Evolutionary conservation across 164 flowering plant species (phyloP), one percentile per base, ranked within the genome.

Genomic region (Sextonia rubra): DNA sequence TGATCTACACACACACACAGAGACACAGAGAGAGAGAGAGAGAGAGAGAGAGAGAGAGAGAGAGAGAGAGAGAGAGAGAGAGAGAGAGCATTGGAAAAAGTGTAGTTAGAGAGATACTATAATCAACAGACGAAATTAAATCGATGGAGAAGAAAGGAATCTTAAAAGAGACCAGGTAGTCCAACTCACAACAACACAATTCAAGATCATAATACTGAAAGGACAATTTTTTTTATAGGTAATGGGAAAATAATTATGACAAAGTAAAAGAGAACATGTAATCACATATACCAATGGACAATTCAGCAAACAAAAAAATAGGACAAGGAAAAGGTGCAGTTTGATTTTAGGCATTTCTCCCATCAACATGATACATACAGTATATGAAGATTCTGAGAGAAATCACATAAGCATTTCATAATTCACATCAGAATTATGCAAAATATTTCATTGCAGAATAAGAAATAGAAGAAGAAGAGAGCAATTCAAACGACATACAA

Each of bases 141-240:
- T 8, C 5, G 30, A 61, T 2, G 27, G 12, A 22, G 11, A 61
- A 61, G 27, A 61, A 61, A 25, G 25, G 61, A 8, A 25, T 23
- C 15, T 23, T 12, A 62, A 62, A 23, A 23, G 65, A 62, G 14
- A 23, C 12, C 24, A 56, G 8, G 29, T 14, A 11, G 15, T 62
- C 15, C 15, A 24, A 11, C 65, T 62, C 15, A 62, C 17, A 23
- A 62, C 65, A 62, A 20, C 15, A 62, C 27, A 62, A 62, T 20
- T 27, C 15, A 24, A 62, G 24, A 27, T 62, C 26, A 17, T 48
- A 17, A 60, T 83, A 92, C 98, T 81, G 77, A 84, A 63, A 74
- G 47, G 79, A 27, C 65, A 77, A 82, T 76, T 80, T 52, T 52
- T 73, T 86, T 94, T 60, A 74, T 66, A 69, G 86, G 91, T 67